Conservation (phyloP, 1,139 yeast species). For the Sugiyamaella grinbergsii region DNA sequence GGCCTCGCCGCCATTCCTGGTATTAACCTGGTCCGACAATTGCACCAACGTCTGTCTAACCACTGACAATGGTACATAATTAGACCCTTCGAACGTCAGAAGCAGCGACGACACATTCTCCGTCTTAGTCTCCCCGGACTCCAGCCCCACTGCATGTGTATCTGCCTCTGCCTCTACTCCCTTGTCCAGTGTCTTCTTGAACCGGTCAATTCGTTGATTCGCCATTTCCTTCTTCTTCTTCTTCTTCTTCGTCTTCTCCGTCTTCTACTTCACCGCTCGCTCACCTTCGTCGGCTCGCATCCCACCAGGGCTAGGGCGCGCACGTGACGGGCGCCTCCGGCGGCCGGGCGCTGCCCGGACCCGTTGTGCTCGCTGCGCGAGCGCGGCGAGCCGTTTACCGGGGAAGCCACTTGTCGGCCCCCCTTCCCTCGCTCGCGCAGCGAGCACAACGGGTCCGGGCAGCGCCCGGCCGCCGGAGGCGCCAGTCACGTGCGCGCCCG, state of each 20-base stretch:
- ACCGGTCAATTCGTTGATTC: slow-evolving; percentile 12
- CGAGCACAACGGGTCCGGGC: background rate
- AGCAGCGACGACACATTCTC: slow-evolving; percentile 9
- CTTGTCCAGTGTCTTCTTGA: slow-evolving; percentile 8
- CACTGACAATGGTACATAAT: slow-evolving; percentile 22
- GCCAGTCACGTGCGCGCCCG: too few relatives aligned
- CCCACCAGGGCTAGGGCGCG: slow-evolving; percentile 9
- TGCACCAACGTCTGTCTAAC: slow-evolving; percentile 13
- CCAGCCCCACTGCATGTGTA: too few relatives aligned
- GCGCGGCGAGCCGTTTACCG: too few relatives aligned
- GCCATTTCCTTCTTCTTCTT: slow-evolving; percentile 1
- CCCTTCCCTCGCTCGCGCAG: background rate
- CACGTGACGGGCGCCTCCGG: slow-evolving; percentile 9
- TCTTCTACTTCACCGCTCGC: background rate
- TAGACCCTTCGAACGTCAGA: slow-evolving; percentile 19
- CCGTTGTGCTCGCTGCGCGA: slow-evolving; percentile 16
- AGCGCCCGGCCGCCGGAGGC: too few relatives aligned
- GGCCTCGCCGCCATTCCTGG: background rate
- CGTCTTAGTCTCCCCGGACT: background rate
- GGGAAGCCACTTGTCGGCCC: background rate
- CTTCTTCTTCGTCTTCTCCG: background rate
- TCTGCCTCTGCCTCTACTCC: slow-evolving; percentile 3
- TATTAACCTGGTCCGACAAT: background rate
- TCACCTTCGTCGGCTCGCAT: too few relatives aligned
- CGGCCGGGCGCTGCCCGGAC: slow-evolving; percentile 16